Base-by-base conservation (phyloP, 176 grass and related monocot species). In the Phyllostachys edulis region DNA sequence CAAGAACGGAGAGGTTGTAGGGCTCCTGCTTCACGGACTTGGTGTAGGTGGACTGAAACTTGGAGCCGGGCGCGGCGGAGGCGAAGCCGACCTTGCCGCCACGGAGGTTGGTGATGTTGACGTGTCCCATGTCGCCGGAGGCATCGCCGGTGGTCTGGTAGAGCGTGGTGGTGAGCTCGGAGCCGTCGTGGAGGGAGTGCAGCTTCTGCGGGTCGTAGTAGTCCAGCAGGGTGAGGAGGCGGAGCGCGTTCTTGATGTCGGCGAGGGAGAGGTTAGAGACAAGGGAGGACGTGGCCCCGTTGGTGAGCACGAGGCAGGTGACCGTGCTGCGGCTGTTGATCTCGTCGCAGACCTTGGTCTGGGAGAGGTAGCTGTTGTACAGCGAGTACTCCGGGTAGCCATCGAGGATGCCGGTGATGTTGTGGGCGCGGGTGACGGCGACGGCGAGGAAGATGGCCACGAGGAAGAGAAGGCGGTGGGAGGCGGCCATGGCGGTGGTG, bases 281-380 rank as follows among this genome's bases (percentile, higher is more conserved):
- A 74, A 99, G 91, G 29, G 96, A 77, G 49, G 93, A 89, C 93
- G 94, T 96, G 85, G 86, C 96, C 67, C 87, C 86, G 85, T 99
- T 92, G 88, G 88, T 66, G 76, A 99, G 96, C 18, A 99, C 96
- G 21, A 99, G 93, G 65, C 79, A 92, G 23, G 96, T 99, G 15
- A 94, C 91, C 1, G 96, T 90, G 80, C 88, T 85, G 78, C 87
- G 88, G 44, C 91, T 71, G 91, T 99, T 94, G 91, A 96, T 96
- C 87, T 99, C 96, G 63, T 99, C 96, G 84, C 93, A 94, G 7
- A 99, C 85, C 90, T 99, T 99, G 59, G 96, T 99, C 90, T 90
- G 86, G 64, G 93, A 90, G 55, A 99, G 90, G 85, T 92, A 99
- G 88, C 81, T 90, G 81, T 94, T 94, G 89, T 94, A 99, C 51